Evolutionary conservation across 192 early-diverging fungal species (phyloP).

Genomic region (Linnemannia elongata): DNA sequence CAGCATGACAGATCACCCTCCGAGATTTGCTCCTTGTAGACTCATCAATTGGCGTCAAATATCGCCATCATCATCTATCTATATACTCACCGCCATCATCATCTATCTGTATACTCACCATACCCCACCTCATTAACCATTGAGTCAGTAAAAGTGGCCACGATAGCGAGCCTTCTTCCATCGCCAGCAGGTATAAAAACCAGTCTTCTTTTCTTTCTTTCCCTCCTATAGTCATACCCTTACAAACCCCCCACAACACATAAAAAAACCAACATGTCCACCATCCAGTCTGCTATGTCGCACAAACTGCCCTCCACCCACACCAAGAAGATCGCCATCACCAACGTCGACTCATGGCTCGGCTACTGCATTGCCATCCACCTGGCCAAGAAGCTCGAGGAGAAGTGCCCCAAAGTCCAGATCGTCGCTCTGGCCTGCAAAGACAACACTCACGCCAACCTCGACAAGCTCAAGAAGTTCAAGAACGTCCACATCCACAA

Average conservation of each 20-base stretch:
- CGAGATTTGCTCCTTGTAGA: neutral
- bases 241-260: neutral
- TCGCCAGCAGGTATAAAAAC: neutral
- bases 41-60: neutral
- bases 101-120: neutral
- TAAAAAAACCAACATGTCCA: neutral
- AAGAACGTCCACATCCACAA: slow-evolving; percentile 35
- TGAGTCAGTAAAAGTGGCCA: neutral
- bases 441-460: slow-evolving; percentile 17
- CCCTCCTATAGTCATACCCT: neutral
- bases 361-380: slow-evolving; percentile 25
- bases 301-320: neutral
- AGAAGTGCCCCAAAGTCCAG: slow-evolving; percentile 20
- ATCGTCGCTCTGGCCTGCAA: slow-evolving; percentile 29
- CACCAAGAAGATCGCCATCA: slow-evolving; percentile 15
- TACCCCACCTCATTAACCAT: neutral
- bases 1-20: too few relatives aligned
- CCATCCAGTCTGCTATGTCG: neutral
- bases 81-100: neutral
- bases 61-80: neutral
- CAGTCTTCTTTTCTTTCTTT: neutral
- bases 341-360: slow-evolving; percentile 30
- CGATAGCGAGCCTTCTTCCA: neutral
- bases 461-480: slow-evolving; percentile 31
- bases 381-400: slow-evolving; percentile 27